Evolutionary conservation across 768 basidiomycete species (phyloP), one percentile per base, ranked within the genome.

Genomic region (Hypholoma fasciculare): DNA sequence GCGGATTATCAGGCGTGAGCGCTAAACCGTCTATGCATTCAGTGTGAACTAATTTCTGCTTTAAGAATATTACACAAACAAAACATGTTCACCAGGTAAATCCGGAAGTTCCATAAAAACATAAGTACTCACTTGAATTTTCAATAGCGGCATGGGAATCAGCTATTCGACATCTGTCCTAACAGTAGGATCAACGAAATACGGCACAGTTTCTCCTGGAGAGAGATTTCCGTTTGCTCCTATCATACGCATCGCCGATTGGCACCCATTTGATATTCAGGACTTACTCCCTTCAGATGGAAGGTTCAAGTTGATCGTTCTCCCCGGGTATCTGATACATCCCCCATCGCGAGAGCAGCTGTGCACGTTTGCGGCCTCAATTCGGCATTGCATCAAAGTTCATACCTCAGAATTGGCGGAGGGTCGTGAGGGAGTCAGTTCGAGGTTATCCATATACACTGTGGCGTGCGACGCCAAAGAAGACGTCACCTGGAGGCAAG

Each of bases 251-350:
- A 30, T 59, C 12, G 58, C 48, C 7, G 58, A 59, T 36, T 59
- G 58, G 58, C 36, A 6, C 20, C 37, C 34, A 43, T 44, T 50
- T n/a, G 49, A 59, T 36, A 38, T 44, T 3, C 58, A 59, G 2
- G 58, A 59, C 49, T 20, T 59, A 14, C 48, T 59, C n/a, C 20
- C 37, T 5, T 54, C 58, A 17, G 58, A 59, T n/a, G 58, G 58
- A 42, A 39, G 26, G 30, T 59, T 59, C 42, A 59, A 59, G 34
- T 17, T 59, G 11, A 43, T 59, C 13, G 14, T 55, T 19, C 50
- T 59, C 9, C 53, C 58, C 7, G 58, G 58, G 23, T 23, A 23
- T 23, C 4, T 23, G 23, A 23, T 23, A 23, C 23, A 23, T 23
- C 23, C 23, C 23, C 23, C 1, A 23, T 23, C 23, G 23, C 23